phyloP scores from a whole-genome alignment of 345 rosid species.

The Eucalyptus sp. region DNA sequence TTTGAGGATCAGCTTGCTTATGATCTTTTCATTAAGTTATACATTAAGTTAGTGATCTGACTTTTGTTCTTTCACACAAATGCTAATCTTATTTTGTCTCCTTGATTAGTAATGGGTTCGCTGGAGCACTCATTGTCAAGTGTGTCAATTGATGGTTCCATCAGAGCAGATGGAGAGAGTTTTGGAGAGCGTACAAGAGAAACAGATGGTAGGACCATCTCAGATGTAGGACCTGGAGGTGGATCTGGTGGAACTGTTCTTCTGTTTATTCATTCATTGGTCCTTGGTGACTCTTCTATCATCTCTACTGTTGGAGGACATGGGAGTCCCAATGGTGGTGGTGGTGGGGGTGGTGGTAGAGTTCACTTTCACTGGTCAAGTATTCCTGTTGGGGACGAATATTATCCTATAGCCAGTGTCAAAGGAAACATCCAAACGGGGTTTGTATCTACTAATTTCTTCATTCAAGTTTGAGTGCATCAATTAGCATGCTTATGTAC shows the following conservation, averaged over 20 bases:
- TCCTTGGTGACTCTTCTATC: slow-evolving; percentile 37
- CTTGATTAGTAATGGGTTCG: slow-evolving; percentile 82
- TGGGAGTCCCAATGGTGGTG: slow-evolving; percentile 73
- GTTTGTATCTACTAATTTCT: slow-evolving; percentile 21
- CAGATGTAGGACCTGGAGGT: slow-evolving; percentile 74
- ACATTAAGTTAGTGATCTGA: neutral
- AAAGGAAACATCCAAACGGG: slow-evolving; percentile 61
- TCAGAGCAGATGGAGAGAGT: slow-evolving; percentile 80
- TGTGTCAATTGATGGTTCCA: slow-evolving; percentile 63
- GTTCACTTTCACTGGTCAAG: slow-evolving; percentile 88
- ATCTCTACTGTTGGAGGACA: slow-evolving; percentile 70
- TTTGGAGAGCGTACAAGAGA: slow-evolving; percentile 37
- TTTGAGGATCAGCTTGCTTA: neutral
- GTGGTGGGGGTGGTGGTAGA: slow-evolving; percentile 97
- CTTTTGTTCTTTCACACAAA: neutral
- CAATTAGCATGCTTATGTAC: neutral
- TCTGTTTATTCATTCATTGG: slow-evolving; percentile 45
- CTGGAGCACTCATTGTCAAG: slow-evolving; percentile 73
- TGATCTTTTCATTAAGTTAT: neutral
- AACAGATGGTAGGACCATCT: slow-evolving; percentile 8
- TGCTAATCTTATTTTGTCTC: neutral
- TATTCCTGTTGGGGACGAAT: slow-evolving; percentile 68
- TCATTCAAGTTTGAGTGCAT: neutral
- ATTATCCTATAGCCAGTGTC: slow-evolving; percentile 67
- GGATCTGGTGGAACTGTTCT: slow-evolving; percentile 95